Evolutionary conservation across 2,329 filamentous ascomycete genomes (phyloP), one percentile per base, ranked within the genome.

Genomic region (Chaetomiaceae sp.): DNA sequence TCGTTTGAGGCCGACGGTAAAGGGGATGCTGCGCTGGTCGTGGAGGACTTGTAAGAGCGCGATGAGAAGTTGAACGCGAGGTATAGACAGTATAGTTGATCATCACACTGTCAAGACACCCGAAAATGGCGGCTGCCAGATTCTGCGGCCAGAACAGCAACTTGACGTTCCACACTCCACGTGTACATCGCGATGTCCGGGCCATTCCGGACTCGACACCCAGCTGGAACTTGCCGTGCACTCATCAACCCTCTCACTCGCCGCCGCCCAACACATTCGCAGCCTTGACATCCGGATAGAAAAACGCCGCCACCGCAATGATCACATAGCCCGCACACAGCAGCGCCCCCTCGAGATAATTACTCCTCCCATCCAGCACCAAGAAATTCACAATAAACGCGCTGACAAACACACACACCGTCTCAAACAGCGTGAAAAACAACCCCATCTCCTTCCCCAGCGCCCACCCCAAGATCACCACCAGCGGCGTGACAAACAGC

Each of bases 351-450:
- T 94, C 88, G 14, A 94, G 77, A 59, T 91, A 94, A 62, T 94
- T 94, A 62, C 83, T 88, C 62, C 88, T 78, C 11, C 88, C 88
- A 60, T 94, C 88, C 50, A 90, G 71, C 38, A 94, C 88, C 49
- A 94, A 68, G 62, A 91, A 94, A 67, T 91, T 91, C 65, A 91
- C 86, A 52, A 94, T 88, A 54, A 94, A 82, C 10, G 88, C 82
- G 40, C 81, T 85, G 43, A 90, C 80, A 65, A 93, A 93, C 58
- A 94, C 77, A 48, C 84, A 86, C 17, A 93, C 85, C 0, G 88
- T 94, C 74, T 94, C 88, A 65, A 94, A 94, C 38, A 88, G 75
- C 50, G 87, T 88, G 65, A 94, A 94, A 69, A 90, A 88, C 26
- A 94, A 73, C 19, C 84, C 78, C 81, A 86, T 84, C n/a, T 81